Percentiles rank a stretch among this genome's conserved stretches.
phyloP scores from a whole-genome alignment of 139 green algal species.

The Chlamydomonas incerta region DNA sequence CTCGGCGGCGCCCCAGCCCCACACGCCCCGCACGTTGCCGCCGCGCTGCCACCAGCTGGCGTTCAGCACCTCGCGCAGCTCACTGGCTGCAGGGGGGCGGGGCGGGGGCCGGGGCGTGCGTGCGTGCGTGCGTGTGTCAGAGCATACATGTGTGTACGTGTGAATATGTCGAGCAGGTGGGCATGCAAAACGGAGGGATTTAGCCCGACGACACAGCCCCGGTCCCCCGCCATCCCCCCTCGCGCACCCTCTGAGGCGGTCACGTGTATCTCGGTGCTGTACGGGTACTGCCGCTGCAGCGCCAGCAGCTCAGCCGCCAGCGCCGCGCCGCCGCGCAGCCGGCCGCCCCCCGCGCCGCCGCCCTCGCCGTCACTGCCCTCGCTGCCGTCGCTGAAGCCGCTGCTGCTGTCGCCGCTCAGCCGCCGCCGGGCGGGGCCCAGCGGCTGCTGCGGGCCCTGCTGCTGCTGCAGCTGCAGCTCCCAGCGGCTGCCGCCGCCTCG shows the following conservation, averaged over 20 bases:
- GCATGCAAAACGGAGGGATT: too few species aligned
- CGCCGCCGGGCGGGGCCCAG: too few species aligned
- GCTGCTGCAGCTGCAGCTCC: neutral
- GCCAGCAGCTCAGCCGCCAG: neutral
- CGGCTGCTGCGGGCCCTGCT: neutral
- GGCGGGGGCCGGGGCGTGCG: too few species aligned
- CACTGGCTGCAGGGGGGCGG: neutral
- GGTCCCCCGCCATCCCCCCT: neutral
- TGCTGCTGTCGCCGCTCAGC: neutral
- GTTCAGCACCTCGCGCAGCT: conserved; percentile 15
- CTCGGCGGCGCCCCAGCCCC: too few species aligned
- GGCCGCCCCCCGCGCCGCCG: neutral
- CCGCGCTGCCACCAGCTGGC: conserved; percentile 14
- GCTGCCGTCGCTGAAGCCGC: neutral
- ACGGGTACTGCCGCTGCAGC: neutral
- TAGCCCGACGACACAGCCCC: too few species aligned
- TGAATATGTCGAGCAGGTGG: too few species aligned
- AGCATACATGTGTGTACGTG: too few species aligned
- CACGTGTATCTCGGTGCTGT: neutral
- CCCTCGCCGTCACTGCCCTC: neutral
- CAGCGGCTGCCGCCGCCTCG: too few species aligned
- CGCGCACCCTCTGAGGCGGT: conserved; percentile 13
- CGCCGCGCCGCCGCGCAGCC: neutral
- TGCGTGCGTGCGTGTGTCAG: too few species aligned
- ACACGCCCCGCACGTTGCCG: too few species aligned